phyloP scores from a whole-genome alignment of 2,329 filamentous ascomycete species.

The Xylaria sp. region DNA sequence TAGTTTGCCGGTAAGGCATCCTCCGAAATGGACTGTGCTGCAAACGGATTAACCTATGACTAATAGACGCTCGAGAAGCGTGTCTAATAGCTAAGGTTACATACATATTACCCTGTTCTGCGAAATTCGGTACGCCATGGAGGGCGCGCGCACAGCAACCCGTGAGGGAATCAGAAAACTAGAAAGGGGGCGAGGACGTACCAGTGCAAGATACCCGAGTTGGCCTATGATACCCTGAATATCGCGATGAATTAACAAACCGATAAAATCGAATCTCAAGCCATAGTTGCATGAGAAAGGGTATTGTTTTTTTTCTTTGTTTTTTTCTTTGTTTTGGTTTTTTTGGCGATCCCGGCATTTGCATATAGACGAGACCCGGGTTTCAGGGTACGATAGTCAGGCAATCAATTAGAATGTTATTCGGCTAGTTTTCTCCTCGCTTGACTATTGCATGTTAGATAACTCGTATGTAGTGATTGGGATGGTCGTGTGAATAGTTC shows the following conservation, averaged over 20 bases:
- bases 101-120: background rate
- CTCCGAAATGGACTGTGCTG: too few species aligned
- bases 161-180: background rate
- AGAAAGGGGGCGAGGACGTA: background rate
- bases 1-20: background rate
- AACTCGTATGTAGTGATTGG: background rate
- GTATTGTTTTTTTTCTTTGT: background rate
- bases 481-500: background rate
- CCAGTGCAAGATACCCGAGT: too few species aligned
- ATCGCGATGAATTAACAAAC: background rate
- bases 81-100: background rate
- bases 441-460: background rate
- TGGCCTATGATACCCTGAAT: background rate
- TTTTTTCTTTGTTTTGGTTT: background rate
- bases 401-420: background rate
- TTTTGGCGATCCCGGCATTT: conserved; percentile 21
- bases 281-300: background rate
- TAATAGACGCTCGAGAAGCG: background rate
- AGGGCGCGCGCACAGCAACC: background rate
- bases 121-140: background rate
- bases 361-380: conserved; percentile 14
- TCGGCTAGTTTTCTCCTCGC: too few species aligned
- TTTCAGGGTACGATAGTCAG: background rate
- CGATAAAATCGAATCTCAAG: background rate
- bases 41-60: background rate